Evolutionary conservation across 441 rosid genomes (phyloP).

Genomic region (California macrophylla): DNA sequence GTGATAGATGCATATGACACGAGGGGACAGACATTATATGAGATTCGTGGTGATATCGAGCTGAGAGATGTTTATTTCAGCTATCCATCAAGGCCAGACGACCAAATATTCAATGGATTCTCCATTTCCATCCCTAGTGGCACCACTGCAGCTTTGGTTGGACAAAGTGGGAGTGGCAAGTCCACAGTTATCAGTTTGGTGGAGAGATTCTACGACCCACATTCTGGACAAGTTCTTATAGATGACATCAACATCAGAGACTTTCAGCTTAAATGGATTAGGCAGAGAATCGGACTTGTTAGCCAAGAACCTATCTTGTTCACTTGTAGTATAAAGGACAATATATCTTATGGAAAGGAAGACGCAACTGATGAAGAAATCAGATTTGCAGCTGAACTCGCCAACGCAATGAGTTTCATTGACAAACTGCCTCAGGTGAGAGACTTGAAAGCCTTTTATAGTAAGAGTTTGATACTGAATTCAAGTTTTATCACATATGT

Average conservation of each 20-base stretch:
- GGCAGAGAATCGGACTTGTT: slow-evolving; percentile 58
- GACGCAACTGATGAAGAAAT: slow-evolving; percentile 48
- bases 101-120: slow-evolving; percentile 57
- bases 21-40: slow-evolving; percentile 37
- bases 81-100: slow-evolving; percentile 52
- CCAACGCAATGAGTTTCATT: slow-evolving; percentile 63
- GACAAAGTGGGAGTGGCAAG: slow-evolving; percentile 78
- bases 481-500: not conserved
- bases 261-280: slow-evolving; percentile 53
- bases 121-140: slow-evolving; percentile 45
- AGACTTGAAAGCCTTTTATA: too few relatives aligned
- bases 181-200: slow-evolving; percentile 67
- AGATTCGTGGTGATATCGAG: slow-evolving; percentile 50
- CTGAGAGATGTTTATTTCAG: slow-evolving; percentile 50
- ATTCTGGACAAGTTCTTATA: slow-evolving; percentile 54
- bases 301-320: slow-evolving; percentile 69
- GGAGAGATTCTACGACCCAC: slow-evolving; percentile 74
- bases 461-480: too few relatives aligned
- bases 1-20: slow-evolving; percentile 50
- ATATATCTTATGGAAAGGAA: slow-evolving; percentile 66
- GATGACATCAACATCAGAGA: slow-evolving; percentile 43
- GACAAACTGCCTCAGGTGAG: slow-evolving; percentile 58
- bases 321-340: slow-evolving; percentile 47
- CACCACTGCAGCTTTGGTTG: slow-evolving; percentile 58
- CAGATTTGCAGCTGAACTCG: slow-evolving; percentile 44